Evolutionary conservation across 2,329 filamentous ascomycete species (phyloP), one percentile per base, ranked within the genome.

Genomic region (Alternaria ventricosa): DNA sequence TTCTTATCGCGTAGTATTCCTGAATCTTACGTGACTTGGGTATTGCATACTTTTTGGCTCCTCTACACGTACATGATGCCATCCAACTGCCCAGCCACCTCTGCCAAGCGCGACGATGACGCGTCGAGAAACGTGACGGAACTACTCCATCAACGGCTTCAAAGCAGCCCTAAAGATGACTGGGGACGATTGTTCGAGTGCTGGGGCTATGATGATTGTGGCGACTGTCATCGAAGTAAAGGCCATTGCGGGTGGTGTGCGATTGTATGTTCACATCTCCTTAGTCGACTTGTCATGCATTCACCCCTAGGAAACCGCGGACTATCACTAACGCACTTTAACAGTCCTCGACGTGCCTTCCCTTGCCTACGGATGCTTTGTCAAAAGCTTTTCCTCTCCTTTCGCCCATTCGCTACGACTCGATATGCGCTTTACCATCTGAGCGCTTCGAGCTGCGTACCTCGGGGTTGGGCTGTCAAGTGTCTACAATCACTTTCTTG

Each of bases 361-460:
- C 82, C 0, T 77, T 81, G 6, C 79, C 83, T 1, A 71, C 28
- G 12, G 75, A 79, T 23, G 74, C 78, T 1, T 51, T 83, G 3
- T 77, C 75, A 7, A 73, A 76, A 49, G 75, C 79, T 5, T 76
- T 79, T 41, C 80, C 79, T 13, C 75, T 83, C 2, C 75, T 83
- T 20, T 74, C 80, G 1, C 82, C 83, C 2, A 65, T 83, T 12
- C 67, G 73, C 6, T 69, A 78, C 60, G 73, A 76, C 51, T 71
- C 67, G 47, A 76, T 78, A 44, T 79, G 80, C 57, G 82, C 78
- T 9, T 65, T 79, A 8, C 70, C 70, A 2, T 71, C 78, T 3
- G 83, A 84, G 70, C 78, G 82, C 54, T 84, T 81, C 61, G 83
- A 84, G 63, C 74, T 84, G 7, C 78, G 83, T 3, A 84, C 82